Percentiles rank a stretch among this genome's conserved stretches.
phyloP scores from a whole-genome alignment of 108 stramenopile genomes.

The Asterionellopsis glacialis region DNA sequence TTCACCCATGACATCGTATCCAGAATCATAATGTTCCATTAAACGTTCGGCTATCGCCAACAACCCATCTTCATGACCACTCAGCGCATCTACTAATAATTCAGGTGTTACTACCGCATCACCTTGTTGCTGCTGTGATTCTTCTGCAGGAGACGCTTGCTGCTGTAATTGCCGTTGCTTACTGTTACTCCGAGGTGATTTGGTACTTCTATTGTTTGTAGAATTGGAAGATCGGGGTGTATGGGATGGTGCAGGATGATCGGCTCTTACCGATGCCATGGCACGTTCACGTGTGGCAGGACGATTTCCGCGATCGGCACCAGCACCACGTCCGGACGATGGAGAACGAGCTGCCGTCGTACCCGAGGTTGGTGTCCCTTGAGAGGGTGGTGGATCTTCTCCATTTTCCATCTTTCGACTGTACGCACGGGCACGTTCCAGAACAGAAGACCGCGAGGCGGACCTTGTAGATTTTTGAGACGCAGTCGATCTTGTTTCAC shows the following conservation, averaged over 20 bases:
- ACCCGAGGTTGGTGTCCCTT: background rate
- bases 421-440: conserved; percentile 54
- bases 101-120: conserved; percentile 62
- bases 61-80: conserved; percentile 84
- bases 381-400: too few relatives aligned
- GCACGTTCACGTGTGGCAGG: conserved; percentile 31
- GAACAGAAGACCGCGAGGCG: conserved; percentile 38
- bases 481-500: conserved; percentile 9
- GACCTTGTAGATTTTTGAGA: conserved; percentile 44
- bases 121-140: conserved; percentile 14
- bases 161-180: background rate
- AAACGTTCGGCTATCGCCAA: conserved; percentile 82
- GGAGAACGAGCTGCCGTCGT: conserved; percentile 5
- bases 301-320: background rate
- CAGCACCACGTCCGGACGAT: conserved; percentile 13
- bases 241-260: conserved; percentile 5
- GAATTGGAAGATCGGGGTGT: background rate
- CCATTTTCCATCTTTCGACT: conserved; percentile 32
- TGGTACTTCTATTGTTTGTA: background rate
- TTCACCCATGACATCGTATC: conserved; percentile 88
- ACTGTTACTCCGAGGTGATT: background rate
- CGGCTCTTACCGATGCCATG: conserved; percentile 24
- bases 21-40: conserved; percentile 79
- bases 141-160: background rate
- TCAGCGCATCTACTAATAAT: conserved; percentile 79